Base-by-base conservation (phyloP, 2,329 filamentous ascomycete species). In the Xylaria polymorpha region DNA sequence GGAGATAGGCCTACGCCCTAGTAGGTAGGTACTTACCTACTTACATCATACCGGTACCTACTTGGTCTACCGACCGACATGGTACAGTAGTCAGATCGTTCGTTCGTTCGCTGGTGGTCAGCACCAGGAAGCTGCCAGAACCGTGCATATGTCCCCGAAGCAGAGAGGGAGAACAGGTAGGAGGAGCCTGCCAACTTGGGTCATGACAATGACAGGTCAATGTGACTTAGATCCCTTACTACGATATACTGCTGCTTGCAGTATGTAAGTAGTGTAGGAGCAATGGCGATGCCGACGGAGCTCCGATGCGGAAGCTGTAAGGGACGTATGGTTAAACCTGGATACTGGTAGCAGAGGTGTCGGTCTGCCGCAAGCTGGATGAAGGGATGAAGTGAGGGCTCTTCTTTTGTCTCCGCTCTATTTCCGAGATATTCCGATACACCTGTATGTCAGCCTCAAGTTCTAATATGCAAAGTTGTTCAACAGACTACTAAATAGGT, bases 11-110 rank as follows among this genome's bases (percentile, higher is more conserved):
- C 22, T 29, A 50, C 20, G 20, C 56, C 55, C 48, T 22, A 39
- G 48, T 44, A n/a, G 41, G 48, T 66, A 55, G 15, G 50, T 65
- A 56, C 48, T n/a, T 53, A 37, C 37, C 35, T 58, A 62, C 51
- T 53, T 62, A 58, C 64, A 66, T 66, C 50, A 61, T 58, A 35
- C 48, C 22, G n/a, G n/a, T n/a, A n/a, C n/a, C n/a, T n/a, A n/a
- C n/a, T n/a, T 37, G 35, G 35, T 10, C n/a, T n/a, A 37, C 51
- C 12, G 8, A 9, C 18, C 25, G 8, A 48, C 39, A 32, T 55
- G 20, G 20, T n/a, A n/a, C n/a, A n/a, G n/a, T 39, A 48, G 58
- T 62, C 32, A 61, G 43, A 62, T 62, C 29, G 58, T 37, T 51
- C 46, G 35, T 59, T 62, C 29, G 58, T 37, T 51, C 46, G 35